phyloP scores from a whole-genome alignment of 73 alveolate species.

The Blepharisma stoltei region DNA sequence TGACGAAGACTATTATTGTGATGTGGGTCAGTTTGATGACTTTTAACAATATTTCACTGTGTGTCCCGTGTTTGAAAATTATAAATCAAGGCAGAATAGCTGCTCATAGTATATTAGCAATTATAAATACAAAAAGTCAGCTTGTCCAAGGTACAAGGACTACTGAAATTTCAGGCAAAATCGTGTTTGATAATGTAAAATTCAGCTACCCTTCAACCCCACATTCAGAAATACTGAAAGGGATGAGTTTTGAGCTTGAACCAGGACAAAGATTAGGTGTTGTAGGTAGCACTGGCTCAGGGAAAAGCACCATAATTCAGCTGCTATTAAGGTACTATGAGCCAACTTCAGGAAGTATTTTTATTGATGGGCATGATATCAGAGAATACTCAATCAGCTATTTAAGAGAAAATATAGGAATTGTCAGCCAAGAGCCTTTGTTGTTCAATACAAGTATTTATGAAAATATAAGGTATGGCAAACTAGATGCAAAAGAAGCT shows the following conservation, averaged over 20 bases:
- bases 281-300: slow-evolving; percentile 70
- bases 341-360: slow-evolving; percentile 45
- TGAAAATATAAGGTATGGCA: slow-evolving; percentile 64
- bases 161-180: background rate
- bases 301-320: slow-evolving; percentile 56
- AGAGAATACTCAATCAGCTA: slow-evolving; percentile 35
- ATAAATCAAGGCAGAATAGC: slow-evolving; percentile 55
- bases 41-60: slow-evolving; percentile 37
- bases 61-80: slow-evolving; percentile 52
- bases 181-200: slow-evolving; percentile 48
- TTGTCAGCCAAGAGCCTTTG: slow-evolving; percentile 88
- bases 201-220: slow-evolving; percentile 56
- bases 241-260: slow-evolving; percentile 39
- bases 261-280: slow-evolving; percentile 63
- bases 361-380: slow-evolving; percentile 59
- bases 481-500: slow-evolving; percentile 61
- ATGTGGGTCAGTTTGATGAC: slow-evolving; percentile 15
- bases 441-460: slow-evolving; percentile 61
- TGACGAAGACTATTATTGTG: background rate
- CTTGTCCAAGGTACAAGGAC: slow-evolving; percentile 24
- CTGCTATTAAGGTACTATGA: slow-evolving; percentile 57
- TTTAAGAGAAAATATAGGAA: slow-evolving; percentile 21
- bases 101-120: slow-evolving; percentile 37
- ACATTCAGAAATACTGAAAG: slow-evolving; percentile 40
- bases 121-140: slow-evolving; percentile 41